phyloP scores from a whole-genome alignment of 495 filamentous ascomycete genomes.

The Trichoderma asperelloides region DNA sequence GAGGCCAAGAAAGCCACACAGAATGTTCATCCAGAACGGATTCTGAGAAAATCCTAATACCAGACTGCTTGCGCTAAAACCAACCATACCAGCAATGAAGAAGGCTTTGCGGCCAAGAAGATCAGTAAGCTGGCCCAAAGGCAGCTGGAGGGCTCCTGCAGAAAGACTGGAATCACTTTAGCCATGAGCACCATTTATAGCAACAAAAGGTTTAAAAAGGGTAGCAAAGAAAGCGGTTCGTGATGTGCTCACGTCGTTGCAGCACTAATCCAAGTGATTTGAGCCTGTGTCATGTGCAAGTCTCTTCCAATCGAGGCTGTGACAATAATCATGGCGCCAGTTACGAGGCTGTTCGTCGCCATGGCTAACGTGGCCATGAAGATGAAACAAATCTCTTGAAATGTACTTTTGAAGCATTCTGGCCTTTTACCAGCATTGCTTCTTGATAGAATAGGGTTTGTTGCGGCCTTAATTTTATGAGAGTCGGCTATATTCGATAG shows the following conservation, averaged over 20 bases:
- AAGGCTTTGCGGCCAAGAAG: constrained; percentile 54
- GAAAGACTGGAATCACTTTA: constrained; percentile 37
- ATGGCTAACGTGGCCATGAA: constrained; percentile 62
- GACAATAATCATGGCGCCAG: constrained; percentile 51
- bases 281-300: constrained; percentile 55
- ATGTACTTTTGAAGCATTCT: constrained; percentile 50
- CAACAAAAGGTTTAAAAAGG: background rate
- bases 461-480: background rate
- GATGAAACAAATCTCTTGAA: constrained; percentile 60
- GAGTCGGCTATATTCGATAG: background rate
- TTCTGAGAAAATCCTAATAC: constrained; percentile 53
- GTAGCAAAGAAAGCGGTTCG: too few relatives aligned
- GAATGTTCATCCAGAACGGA: constrained; percentile 54
- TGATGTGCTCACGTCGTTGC: constrained; percentile 41
- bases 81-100: constrained; percentile 53
- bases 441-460: background rate
- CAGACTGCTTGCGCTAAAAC: constrained; percentile 47
- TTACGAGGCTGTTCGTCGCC: constrained; percentile 51
- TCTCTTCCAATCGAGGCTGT: constrained; percentile 53
- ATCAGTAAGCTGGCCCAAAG: constrained; percentile 60
- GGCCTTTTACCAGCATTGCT: constrained; percentile 28
- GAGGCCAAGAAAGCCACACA: constrained; percentile 55
- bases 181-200: background rate
- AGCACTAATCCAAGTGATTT: constrained; percentile 68
- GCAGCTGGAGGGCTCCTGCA: constrained; percentile 57